Conservation (phyloP, 345 rosid species). For the Excoecaria agallocha region DNA sequence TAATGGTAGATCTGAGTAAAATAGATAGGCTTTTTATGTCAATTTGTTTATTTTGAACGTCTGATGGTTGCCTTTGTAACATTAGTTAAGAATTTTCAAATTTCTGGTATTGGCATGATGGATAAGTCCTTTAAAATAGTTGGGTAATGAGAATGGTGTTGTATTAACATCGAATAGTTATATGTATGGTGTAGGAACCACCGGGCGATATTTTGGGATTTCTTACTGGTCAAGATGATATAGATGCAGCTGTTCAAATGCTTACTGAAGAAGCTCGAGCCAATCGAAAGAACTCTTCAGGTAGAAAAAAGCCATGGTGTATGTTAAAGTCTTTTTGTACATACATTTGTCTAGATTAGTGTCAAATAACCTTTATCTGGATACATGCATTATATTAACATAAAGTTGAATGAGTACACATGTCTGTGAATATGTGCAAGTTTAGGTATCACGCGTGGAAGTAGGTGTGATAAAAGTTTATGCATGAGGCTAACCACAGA, state of each 20-base stretch:
- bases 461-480: not conserved
- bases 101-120: not conserved
- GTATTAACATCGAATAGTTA: not conserved
- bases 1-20: not conserved
- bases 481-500: not conserved
- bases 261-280: slow-evolving; percentile 71
- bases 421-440: not conserved
- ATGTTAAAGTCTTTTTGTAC: too few relatives aligned
- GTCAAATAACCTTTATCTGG: not conserved
- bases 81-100: not conserved
- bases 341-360: slow-evolving; percentile 8
- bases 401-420: not conserved
- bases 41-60: not conserved
- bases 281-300: slow-evolving; percentile 58
- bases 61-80: not conserved
- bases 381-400: not conserved
- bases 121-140: not conserved
- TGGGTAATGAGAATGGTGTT: not conserved
- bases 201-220: slow-evolving; percentile 86
- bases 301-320: too few relatives aligned
- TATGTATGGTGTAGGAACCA: slow-evolving; percentile 55
- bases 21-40: not conserved
- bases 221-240: slow-evolving; percentile 98
- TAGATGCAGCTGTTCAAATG: slow-evolving; percentile 63
- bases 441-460: not conserved